Evolutionary conservation across 495 filamentous ascomycete species (phyloP).

Genomic region (Delitschia confertaspora): DNA sequence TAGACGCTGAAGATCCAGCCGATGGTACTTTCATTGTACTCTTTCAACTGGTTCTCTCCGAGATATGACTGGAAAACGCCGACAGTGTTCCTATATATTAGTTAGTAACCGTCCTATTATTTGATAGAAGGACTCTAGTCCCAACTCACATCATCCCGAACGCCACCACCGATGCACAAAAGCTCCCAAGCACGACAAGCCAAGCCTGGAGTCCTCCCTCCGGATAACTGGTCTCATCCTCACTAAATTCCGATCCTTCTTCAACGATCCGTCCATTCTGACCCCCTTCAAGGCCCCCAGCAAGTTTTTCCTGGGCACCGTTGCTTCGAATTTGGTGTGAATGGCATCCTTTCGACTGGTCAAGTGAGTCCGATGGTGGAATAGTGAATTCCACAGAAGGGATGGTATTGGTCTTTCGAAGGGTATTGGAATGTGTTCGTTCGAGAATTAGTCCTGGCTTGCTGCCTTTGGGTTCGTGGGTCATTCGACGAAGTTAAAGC

Average conservation of each 20-base stretch:
- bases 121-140: background rate
- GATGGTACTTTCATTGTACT: slow-evolving; percentile 33
- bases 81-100: slow-evolving; percentile 29
- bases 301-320: slow-evolving; percentile 6
- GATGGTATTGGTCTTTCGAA: slow-evolving; percentile 9
- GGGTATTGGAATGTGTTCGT: slow-evolving; percentile 5
- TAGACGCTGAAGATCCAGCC: slow-evolving; percentile 39
- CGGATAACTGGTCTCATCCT: slow-evolving; percentile 31
- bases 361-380: slow-evolving; percentile 7
- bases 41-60: slow-evolving; percentile 30
- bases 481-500: too few relatives aligned
- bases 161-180: slow-evolving; percentile 31
- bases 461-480: slow-evolving; percentile 33
- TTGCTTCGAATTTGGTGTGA: slow-evolving; percentile 16
- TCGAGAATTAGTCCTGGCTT: slow-evolving; percentile 33
- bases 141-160: slow-evolving; percentile 33
- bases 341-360: slow-evolving; percentile 13
- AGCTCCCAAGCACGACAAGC: slow-evolving; percentile 37
- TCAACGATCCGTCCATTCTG: background rate
- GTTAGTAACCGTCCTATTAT: background rate
- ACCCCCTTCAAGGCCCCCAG: background rate
- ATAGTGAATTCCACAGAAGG: slow-evolving; percentile 20
- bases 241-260: slow-evolving; percentile 5
- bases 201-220: slow-evolving; percentile 37
- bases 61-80: slow-evolving; percentile 37